Conservation (phyloP, 768 basidiomycete species). For the Lanmaoa rubissima region DNA sequence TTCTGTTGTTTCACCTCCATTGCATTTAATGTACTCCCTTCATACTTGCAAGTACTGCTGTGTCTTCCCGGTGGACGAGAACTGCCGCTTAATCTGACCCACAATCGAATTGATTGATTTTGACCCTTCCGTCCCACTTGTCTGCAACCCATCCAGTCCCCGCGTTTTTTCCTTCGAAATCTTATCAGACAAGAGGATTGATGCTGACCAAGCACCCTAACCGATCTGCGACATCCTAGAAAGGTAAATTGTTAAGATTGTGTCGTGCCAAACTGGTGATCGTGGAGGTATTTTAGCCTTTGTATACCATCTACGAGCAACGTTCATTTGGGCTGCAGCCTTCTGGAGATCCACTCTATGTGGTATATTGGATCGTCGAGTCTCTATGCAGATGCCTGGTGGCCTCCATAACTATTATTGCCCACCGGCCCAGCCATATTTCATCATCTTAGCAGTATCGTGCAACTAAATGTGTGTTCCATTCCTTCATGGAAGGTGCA, state of each 20-base stretch:
- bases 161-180: constrained; percentile 6
- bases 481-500: not conserved
- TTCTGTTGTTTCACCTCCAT: constrained; percentile 4
- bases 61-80: constrained; percentile 1
- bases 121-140: not conserved
- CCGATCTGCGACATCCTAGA: constrained; percentile 3
- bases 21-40: constrained; percentile 17
- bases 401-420: not conserved
- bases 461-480: not conserved
- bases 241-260: constrained; percentile 8
- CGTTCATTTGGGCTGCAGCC: not conserved
- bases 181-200: constrained; percentile 23
- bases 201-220: constrained; percentile 21
- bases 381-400: not conserved
- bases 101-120: not conserved
- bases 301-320: not conserved
- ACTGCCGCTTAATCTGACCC: not conserved
- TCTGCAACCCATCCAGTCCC: not conserved
- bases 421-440: not conserved
- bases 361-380: not conserved
- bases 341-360: not conserved
- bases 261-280: not conserved
- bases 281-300: not conserved
- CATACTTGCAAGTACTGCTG: not conserved
- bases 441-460: not conserved